Evolutionary conservation across 352 stramenopile species (phyloP), one percentile per base, ranked within the genome.

Genomic region (Pythium scleroteichum): DNA sequence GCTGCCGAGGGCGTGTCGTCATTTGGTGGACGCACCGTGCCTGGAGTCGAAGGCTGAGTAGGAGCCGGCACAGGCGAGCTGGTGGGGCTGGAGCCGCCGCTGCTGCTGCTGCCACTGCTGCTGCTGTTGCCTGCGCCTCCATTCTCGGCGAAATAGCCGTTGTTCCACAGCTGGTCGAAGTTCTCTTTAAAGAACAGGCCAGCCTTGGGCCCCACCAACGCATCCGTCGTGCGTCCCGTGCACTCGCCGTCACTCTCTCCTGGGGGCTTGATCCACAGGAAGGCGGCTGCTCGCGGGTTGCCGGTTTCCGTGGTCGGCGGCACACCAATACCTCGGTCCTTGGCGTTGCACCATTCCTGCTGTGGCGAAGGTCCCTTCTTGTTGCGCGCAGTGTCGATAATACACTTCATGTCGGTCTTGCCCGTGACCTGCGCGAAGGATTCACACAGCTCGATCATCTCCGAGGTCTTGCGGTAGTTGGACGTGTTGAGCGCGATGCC

Each of bases 211-310:
- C 66, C 66, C 2, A 35, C 32, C 60, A 69, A 53, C 14, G 49
- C 14, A 14, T 73, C 60, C 20, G n/a, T 49, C 13, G 46, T 52
- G n/a, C 58, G 48, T 10, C 20, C 35, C 19, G 52, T 66, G 35
- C 67, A 67, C n/a, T 32, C 20, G 38, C 67, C 67, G 33, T 75
- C 67, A 19, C 53, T 68, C 35, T 75, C 62, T 56, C 67, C 67
- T 42, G 62, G 67, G 24, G 67, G 66, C 62, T 75, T 75, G 50
- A 75, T 41, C 67, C 67, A 75, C 13, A 71, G 39, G 48, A 55
- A 71, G 59, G 71, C 71, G 14, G 61, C 61, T 14, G 66, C 60
- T 13, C 42, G 48, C 0, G 20, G 4, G 23, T 61, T 53, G 7
- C 53, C 58, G 16, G 62, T 68, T 12, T 61, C 27, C 23, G 32